Evolutionary conservation across 305 asterid genomes (phyloP).

Genomic region (Fraxinus albicans): DNA sequence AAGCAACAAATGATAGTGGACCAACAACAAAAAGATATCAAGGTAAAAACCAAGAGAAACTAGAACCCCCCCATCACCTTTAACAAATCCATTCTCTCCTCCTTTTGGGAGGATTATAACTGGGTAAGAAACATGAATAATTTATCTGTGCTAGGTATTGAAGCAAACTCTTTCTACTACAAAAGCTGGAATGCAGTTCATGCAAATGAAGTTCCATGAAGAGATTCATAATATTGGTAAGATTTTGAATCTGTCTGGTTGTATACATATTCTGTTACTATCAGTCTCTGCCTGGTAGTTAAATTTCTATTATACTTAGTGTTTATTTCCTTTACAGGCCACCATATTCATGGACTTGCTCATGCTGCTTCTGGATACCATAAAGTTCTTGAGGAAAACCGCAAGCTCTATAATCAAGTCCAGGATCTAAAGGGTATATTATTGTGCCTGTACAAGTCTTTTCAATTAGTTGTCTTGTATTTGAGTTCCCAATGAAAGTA

Average conservation of each 20-base stretch:
- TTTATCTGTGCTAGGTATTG: constrained; percentile 49
- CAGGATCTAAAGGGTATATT: constrained; percentile 89
- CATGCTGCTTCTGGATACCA: constrained; percentile 98
- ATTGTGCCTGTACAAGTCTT: constrained; percentile 4
- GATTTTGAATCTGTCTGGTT: constrained; percentile 14
- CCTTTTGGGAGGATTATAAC: constrained; percentile 1
- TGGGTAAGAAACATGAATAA: constrained; percentile 7
- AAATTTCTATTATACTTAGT: not conserved
- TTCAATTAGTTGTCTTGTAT: constrained; percentile 14
- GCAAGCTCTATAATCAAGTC: constrained; percentile 96
- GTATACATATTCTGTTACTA: not conserved
- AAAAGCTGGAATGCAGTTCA: constrained; percentile 86
- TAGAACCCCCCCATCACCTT: not conserved
- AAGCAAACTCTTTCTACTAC: constrained; percentile 75
- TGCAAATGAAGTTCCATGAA: constrained; percentile 87
- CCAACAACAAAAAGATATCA: constrained; percentile 68
- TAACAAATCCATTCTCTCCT: not conserved
- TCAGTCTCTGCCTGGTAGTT: not conserved
- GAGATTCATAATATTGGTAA: constrained; percentile 78
- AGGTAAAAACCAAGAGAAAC: constrained; percentile 43
- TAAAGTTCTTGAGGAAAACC: constrained; percentile 92
- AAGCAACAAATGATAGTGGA: constrained; percentile 63
- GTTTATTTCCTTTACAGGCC: constrained; percentile 40
- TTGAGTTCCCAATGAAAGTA: not conserved
- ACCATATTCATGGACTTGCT: constrained; percentile 82